Evolutionary conservation across 176 grass and related monocot species (phyloP).

Genomic region (Bothriochloa decipiens): DNA sequence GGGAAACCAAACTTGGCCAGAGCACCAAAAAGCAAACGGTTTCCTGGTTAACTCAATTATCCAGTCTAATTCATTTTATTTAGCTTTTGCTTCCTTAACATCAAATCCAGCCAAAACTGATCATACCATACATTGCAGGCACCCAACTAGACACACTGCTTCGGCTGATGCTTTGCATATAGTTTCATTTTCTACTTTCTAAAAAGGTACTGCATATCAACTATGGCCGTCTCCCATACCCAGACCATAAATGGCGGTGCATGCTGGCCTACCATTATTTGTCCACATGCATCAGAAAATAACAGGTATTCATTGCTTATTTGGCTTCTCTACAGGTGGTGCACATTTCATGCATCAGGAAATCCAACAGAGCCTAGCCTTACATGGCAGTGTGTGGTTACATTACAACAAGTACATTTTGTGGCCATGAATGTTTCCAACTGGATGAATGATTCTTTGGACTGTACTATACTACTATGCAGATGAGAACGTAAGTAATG

Average conservation of each 20-base stretch:
- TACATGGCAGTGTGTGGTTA: neutral
- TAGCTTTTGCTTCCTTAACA: conserved; percentile 6
- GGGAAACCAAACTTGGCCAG: neutral
- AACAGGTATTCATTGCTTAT: neutral
- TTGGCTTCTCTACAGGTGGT: neutral
- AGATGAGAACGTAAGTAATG: neutral
- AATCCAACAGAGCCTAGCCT: neutral
- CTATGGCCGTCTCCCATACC: neutral
- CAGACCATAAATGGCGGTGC: neutral
- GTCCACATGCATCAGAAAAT: conserved; percentile 2
- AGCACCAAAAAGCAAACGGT: neutral
- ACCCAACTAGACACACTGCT: neutral
- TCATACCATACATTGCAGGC: neutral
- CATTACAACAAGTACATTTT: neutral
- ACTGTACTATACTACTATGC: neutral
- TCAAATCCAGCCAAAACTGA: neutral
- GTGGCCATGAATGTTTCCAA: neutral
- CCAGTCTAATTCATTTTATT: neutral
- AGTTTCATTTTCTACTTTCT: neutral
- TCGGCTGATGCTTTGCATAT: neutral
- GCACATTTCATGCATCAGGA: neutral
- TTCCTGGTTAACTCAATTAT: neutral
- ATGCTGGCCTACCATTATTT: neutral
- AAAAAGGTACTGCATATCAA: neutral
- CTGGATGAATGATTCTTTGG: neutral